Conservation (phyloP, 1,284 basidiomycete genomes). For the Laetiporus sulphureus region DNA sequence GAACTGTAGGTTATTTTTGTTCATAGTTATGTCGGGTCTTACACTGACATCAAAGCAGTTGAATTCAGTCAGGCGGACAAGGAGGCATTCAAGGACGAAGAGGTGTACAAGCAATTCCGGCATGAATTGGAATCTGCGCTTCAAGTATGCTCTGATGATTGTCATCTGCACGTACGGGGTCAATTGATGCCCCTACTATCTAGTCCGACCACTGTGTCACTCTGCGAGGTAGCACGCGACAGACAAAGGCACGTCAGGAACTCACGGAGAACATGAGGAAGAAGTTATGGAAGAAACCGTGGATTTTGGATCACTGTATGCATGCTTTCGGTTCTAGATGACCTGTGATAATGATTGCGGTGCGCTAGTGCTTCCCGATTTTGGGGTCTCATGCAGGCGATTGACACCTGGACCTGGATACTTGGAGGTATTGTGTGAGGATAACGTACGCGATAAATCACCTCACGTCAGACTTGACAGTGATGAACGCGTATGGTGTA, state of each 20-base stretch:
- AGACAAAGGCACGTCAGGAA: conserved; percentile 30
- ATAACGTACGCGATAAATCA: conserved; percentile 52
- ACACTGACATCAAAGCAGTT: conserved; percentile 14
- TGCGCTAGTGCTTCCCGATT: conserved; percentile 59
- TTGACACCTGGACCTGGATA: conserved; percentile 63
- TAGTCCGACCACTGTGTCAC: conserved; percentile 43
- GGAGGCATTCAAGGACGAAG: conserved; percentile 39
- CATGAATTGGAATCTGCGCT: conserved; percentile 43
- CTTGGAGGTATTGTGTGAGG: conserved; percentile 52
- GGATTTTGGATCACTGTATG: conserved; percentile 51
- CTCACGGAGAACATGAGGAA: conserved; percentile 44
- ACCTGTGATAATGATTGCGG: too few species aligned
- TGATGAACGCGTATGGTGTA: too few species aligned
- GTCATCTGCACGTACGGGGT: background rate
- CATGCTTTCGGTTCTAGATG: conserved; percentile 3
- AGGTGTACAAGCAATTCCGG: conserved; percentile 44
- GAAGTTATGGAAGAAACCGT: conserved; percentile 48
- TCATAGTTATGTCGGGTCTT: background rate
- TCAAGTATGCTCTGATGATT: too few species aligned
- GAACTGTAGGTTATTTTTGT: conserved; percentile 34
- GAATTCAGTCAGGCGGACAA: conserved; percentile 53
- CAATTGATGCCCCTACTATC: background rate
- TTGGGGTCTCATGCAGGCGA: conserved; percentile 49
- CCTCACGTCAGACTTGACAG: too few species aligned
- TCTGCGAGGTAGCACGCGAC: conserved; percentile 35